Conservation (phyloP, 306 rosid genomes). For the Pyrus pyrifolia region DNA sequence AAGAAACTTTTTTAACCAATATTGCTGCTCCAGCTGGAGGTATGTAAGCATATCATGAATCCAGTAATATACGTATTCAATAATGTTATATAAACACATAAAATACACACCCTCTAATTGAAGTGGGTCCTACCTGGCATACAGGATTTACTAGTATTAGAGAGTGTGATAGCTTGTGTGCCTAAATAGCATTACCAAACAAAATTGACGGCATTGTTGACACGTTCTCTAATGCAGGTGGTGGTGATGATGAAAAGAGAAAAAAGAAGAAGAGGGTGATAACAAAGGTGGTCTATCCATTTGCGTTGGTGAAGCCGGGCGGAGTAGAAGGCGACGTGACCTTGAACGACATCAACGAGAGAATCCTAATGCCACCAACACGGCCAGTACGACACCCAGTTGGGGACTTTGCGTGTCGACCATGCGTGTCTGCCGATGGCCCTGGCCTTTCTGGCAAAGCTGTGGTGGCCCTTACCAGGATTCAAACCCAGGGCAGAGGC, state of each 20-base stretch:
- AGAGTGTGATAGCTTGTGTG: background rate
- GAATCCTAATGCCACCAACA: slow-evolving; percentile 81
- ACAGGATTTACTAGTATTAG: background rate
- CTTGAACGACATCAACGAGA: slow-evolving; percentile 82
- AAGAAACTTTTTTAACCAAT: background rate
- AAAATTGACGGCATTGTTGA: background rate
- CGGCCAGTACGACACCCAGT: slow-evolving; percentile 90
- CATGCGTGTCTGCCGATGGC: slow-evolving; percentile 71
- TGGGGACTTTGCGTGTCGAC: slow-evolving; percentile 93
- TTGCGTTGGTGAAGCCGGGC: slow-evolving; percentile 94
- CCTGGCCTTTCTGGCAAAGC: slow-evolving; percentile 93
- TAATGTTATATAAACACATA: no score
- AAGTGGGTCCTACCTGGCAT: no score
- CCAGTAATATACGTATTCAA: background rate
- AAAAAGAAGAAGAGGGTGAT: slow-evolving; percentile 25
- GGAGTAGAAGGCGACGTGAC: slow-evolving; percentile 87
- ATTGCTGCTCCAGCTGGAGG: background rate
- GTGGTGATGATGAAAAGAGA: background rate
- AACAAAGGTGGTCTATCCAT: slow-evolving; percentile 67
- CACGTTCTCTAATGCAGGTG: background rate
- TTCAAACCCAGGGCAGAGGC: slow-evolving; percentile 91
- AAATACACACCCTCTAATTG: no score
- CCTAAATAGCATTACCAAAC: background rate
- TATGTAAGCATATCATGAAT: background rate
- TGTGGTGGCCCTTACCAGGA: slow-evolving; percentile 85